Evolutionary conservation across 164 flowering plant genomes (phyloP).

Genomic region (Akebia trifoliata): DNA sequence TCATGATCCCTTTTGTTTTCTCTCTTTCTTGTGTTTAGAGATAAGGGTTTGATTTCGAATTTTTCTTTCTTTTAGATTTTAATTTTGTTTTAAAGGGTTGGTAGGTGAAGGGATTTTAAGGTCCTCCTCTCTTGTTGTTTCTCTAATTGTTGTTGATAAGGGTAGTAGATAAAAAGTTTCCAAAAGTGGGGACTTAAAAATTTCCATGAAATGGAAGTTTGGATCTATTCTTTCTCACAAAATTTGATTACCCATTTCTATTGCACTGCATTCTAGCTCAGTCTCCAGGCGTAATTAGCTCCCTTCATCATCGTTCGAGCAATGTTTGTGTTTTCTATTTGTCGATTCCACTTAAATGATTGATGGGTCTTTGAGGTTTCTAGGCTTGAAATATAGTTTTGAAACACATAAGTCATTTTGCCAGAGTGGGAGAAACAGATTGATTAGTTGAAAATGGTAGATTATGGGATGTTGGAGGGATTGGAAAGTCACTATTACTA

Average conservation of each 20-base stretch:
- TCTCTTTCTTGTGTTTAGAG: slow-evolving; percentile 23
- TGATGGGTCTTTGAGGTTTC: slow-evolving; percentile 12
- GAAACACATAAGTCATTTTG: slow-evolving; percentile 1
- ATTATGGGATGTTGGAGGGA: slow-evolving; percentile 17
- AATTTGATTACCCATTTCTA: slow-evolving; percentile 19
- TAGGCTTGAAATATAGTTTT: slow-evolving; percentile 9
- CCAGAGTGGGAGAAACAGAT: slow-evolving; percentile 12
- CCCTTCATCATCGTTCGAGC: neutral
- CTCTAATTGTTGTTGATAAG: slow-evolving; percentile 3
- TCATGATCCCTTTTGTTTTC: slow-evolving; percentile 17
- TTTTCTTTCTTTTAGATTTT: slow-evolving; percentile 6
- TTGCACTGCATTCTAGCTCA: slow-evolving; percentile 6
- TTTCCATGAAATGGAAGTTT: slow-evolving; percentile 11
- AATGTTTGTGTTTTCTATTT: neutral
- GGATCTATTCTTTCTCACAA: slow-evolving; percentile 17
- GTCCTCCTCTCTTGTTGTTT: neutral
- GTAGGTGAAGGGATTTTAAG: slow-evolving; percentile 5
- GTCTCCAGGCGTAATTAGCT: neutral
- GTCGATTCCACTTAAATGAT: neutral
- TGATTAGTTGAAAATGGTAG: slow-evolving; percentile 22
- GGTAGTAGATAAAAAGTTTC: slow-evolving; percentile 11
- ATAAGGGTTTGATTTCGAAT: slow-evolving; percentile 16
- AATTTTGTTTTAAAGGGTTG: slow-evolving; percentile 2
- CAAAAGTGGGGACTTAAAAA: slow-evolving; percentile 1
- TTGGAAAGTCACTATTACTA: slow-evolving; percentile 6